Evolutionary conservation across 169 alveolate species (phyloP).

Genomic region (Amoebophrya sp.): DNA sequence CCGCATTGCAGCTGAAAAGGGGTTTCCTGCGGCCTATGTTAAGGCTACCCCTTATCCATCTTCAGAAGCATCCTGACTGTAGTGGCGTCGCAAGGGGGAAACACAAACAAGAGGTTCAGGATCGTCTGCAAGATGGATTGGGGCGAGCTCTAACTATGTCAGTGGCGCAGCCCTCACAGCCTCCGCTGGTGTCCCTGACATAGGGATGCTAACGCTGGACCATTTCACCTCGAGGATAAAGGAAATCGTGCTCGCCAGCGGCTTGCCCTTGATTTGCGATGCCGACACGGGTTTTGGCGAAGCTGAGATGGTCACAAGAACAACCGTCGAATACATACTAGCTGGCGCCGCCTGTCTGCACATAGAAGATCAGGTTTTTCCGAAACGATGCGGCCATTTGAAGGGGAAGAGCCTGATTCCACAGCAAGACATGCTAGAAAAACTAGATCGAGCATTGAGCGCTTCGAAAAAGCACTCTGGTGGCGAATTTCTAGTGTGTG

Average conservation of each 20-base stretch:
- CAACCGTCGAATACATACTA: constrained; percentile 59
- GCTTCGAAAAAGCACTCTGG: background rate
- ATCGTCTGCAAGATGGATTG: too few species aligned
- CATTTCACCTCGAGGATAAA: constrained; percentile 40
- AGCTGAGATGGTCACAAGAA: constrained; percentile 63
- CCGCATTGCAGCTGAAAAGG: constrained; percentile 17
- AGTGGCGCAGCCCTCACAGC: constrained; percentile 77
- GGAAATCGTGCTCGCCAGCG: constrained; percentile 41
- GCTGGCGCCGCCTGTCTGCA: constrained; percentile 75
- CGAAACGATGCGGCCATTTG: constrained; percentile 70
- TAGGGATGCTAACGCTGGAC: constrained; percentile 55
- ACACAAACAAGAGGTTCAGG: too few species aligned
- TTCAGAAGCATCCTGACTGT: too few species aligned
- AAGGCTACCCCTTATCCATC: too few species aligned
- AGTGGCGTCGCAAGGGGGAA: too few species aligned
- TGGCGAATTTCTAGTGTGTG: background rate
- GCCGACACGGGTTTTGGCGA: constrained; percentile 81
- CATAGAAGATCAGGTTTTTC: constrained; percentile 68
- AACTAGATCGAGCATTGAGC: constrained; percentile 57
- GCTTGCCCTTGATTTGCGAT: constrained; percentile 65
- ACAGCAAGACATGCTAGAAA: constrained; percentile 55
- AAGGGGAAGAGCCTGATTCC: constrained; percentile 60
- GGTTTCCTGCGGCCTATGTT: background rate
- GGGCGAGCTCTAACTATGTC: too few species aligned
- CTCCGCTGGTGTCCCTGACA: constrained; percentile 70